phyloP scores from a whole-genome alignment of 495 filamentous ascomycete species.

The Aspergillus avenaceus region DNA sequence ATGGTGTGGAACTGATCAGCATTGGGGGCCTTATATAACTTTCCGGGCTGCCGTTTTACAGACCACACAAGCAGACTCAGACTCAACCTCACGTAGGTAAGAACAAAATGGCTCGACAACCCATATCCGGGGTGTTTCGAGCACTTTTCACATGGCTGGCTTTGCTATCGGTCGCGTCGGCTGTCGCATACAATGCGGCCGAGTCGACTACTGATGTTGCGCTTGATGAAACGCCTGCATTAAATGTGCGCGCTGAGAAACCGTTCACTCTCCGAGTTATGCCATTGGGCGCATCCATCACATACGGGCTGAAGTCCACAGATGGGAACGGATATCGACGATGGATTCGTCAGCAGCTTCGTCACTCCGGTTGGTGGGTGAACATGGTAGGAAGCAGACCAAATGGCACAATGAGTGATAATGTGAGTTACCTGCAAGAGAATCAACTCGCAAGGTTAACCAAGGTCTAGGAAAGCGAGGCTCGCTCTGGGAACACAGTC shows the following conservation, averaged over 20 bases:
- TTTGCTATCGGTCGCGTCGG: not conserved
- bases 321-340: constrained; percentile 54
- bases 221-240: not conserved
- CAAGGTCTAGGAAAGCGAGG: constrained; percentile 39
- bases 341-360: constrained; percentile 33
- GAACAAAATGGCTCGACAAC: no score
- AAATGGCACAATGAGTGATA: constrained; percentile 47
- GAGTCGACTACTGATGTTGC: not conserved
- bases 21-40: no score
- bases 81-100: no score
- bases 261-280: constrained; percentile 41
- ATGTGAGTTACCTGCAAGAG: constrained; percentile 20
- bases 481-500: constrained; percentile 44
- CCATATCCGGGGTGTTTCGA: not conserved
- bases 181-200: not conserved
- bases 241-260: not conserved
- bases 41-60: no score
- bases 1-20: no score
- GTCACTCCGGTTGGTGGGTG: constrained; percentile 35
- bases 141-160: not conserved
- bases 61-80: no score
- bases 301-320: constrained; percentile 45
- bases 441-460: not conserved
- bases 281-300: constrained; percentile 57
- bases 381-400: constrained; percentile 48